Evolutionary conservation across 352 stramenopile species (phyloP).

Genomic region (Phytophthora podocarpi): DNA sequence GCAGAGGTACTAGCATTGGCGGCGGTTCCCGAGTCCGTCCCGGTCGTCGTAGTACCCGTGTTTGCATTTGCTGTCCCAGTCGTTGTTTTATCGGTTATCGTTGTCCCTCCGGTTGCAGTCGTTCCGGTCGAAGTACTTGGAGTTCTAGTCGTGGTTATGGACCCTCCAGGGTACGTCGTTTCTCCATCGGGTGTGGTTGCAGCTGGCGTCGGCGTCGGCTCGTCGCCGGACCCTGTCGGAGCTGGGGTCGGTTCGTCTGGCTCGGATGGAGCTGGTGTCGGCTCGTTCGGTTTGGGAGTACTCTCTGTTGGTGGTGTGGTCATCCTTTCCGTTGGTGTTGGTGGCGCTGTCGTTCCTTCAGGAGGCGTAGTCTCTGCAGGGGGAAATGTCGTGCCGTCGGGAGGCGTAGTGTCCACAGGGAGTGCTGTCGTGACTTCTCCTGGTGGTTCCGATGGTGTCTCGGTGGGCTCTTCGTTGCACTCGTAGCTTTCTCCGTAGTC

Average conservation of each 20-base stretch:
- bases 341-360: background rate
- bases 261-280: conserved; percentile 4
- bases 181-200: background rate
- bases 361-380: background rate
- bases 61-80: background rate
- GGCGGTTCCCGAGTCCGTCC: background rate
- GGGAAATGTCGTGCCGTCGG: too few species aligned
- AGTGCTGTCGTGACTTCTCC: background rate
- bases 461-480: background rate
- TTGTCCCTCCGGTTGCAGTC: background rate
- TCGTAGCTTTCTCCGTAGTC: conserved; percentile 11
- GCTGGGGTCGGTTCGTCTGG: background rate
- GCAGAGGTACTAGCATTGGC: background rate
- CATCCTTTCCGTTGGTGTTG: too few species aligned
- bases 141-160: background rate
- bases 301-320: background rate
- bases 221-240: background rate
- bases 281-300: background rate
- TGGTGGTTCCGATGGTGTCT: background rate
- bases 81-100: background rate
- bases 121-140: conserved; percentile 5
- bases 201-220: background rate
- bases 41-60: background rate
- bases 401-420: background rate
- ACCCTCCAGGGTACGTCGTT: background rate